Conservation (phyloP, 2,329 filamentous ascomycete species). For the Xylaria sp. region DNA sequence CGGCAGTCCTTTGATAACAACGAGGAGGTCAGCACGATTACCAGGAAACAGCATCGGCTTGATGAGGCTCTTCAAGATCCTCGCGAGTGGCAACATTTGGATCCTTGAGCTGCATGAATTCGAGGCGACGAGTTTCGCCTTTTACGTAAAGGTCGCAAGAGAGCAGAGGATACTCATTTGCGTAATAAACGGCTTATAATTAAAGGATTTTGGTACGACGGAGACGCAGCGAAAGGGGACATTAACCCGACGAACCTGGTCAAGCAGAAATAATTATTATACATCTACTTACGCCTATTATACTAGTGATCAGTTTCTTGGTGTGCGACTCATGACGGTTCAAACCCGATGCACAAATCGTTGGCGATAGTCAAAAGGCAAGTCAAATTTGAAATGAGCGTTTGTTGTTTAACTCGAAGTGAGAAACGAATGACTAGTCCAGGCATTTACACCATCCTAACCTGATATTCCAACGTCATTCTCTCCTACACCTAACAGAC, state of each 20-base stretch:
- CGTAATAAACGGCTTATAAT: background rate
- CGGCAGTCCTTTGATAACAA: conserved; percentile 36
- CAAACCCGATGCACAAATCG: background rate
- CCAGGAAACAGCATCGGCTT: conserved; percentile 41
- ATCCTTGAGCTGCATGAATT: background rate
- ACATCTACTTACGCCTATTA: background rate
- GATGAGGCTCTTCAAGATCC: conserved; percentile 42
- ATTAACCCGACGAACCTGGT: background rate
- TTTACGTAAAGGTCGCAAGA: background rate
- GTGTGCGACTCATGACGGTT: background rate
- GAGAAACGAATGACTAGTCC: conserved; percentile 16
- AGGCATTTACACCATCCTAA: conserved; percentile 2
- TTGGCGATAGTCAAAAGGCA: background rate
- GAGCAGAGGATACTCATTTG: background rate
- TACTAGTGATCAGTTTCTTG: background rate
- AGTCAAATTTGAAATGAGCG: background rate
- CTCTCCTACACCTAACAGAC: background rate
- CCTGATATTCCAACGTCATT: background rate
- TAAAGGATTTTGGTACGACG: background rate
- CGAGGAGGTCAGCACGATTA: conserved; percentile 6
- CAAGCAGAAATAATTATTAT: background rate
- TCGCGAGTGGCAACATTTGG: conserved; percentile 29
- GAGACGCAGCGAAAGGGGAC: background rate
- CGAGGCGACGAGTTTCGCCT: background rate
- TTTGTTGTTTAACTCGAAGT: background rate